Evolutionary conservation across 768 basidiomycete genomes (phyloP).

Genomic region (Auriscalpium microsporum): DNA sequence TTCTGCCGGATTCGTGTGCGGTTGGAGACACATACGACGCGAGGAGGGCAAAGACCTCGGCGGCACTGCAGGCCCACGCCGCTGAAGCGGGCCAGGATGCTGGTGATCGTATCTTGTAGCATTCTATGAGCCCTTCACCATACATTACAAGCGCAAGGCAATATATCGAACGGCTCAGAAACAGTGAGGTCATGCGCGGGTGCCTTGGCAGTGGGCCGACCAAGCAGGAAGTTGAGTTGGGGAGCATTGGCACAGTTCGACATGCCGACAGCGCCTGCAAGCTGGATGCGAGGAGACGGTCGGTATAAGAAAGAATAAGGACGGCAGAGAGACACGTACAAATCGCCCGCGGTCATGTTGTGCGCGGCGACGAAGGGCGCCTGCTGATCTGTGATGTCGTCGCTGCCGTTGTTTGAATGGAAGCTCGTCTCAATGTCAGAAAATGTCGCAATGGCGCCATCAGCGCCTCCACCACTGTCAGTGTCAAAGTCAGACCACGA

Average conservation of each 20-base stretch:
- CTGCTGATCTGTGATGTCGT: constrained; percentile 32
- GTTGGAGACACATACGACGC: constrained; percentile 19
- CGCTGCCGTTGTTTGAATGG: constrained; percentile 34
- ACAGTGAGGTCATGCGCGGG: constrained; percentile 23
- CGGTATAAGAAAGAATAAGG: no score
- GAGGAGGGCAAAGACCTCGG: constrained; percentile 29
- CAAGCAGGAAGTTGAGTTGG: constrained; percentile 28
- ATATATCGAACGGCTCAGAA: constrained; percentile 21
- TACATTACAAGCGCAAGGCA: neutral
- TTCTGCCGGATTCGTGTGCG: neutral
- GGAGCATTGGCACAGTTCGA: constrained; percentile 34
- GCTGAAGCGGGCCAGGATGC: constrained; percentile 23
- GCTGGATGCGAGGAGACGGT: constrained; percentile 22
- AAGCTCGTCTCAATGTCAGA: constrained; percentile 33
- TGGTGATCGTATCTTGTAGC: constrained; percentile 11
- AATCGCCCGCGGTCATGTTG: constrained; percentile 36
- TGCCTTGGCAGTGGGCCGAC: constrained; percentile 23
- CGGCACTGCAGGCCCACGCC: constrained; percentile 27
- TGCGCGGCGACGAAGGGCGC: constrained; percentile 27
- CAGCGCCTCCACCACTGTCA: constrained; percentile 24
- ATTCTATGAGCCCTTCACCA: neutral
- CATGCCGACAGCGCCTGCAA: constrained; percentile 27
- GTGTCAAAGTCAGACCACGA: neutral
- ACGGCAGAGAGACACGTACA: constrained; percentile 21
- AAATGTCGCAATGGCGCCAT: constrained; percentile 44